phyloP scores from a whole-genome alignment of 2,329 filamentous ascomycete genomes.

The Microdochium paspali region DNA sequence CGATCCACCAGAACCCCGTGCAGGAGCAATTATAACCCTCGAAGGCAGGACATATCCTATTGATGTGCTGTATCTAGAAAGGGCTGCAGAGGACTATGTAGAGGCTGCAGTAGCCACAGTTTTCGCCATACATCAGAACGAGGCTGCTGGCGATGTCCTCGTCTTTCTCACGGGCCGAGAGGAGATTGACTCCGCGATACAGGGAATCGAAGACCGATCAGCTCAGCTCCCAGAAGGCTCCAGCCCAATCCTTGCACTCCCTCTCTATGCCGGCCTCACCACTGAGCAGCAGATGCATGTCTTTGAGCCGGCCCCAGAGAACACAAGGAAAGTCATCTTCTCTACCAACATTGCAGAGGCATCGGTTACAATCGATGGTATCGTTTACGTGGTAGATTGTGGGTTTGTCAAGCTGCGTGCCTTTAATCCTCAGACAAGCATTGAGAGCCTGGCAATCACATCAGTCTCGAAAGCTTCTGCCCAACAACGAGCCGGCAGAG shows the following conservation, averaged over 20 bases:
- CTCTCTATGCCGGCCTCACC: slow-evolving; percentile 80
- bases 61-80: slow-evolving; percentile 71
- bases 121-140: slow-evolving; percentile 76
- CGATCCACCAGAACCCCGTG: slow-evolving; percentile 3
- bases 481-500: slow-evolving; percentile 82
- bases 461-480: slow-evolving; percentile 85
- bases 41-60: slow-evolving; percentile 86
- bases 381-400: slow-evolving; percentile 82
- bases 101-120: slow-evolving; percentile 75
- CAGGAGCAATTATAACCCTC: slow-evolving; percentile 64
- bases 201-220: slow-evolving; percentile 66
- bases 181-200: slow-evolving; percentile 79
- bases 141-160: slow-evolving; percentile 76
- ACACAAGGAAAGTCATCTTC: slow-evolving; percentile 84
- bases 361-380: slow-evolving; percentile 86
- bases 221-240: slow-evolving; percentile 50
- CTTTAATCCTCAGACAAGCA: slow-evolving; percentile 75
- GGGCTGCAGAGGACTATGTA: slow-evolving; percentile 76
- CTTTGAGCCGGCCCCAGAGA: slow-evolving; percentile 73
- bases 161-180: slow-evolving; percentile 89
- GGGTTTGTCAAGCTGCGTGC: slow-evolving; percentile 86
- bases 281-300: slow-evolving; percentile 93
- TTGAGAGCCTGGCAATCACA: slow-evolving; percentile 76
- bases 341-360: slow-evolving; percentile 96
- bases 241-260: slow-evolving; percentile 58